phyloP scores from a whole-genome alignment of 306 rosid species.

The Delonix regia region DNA sequence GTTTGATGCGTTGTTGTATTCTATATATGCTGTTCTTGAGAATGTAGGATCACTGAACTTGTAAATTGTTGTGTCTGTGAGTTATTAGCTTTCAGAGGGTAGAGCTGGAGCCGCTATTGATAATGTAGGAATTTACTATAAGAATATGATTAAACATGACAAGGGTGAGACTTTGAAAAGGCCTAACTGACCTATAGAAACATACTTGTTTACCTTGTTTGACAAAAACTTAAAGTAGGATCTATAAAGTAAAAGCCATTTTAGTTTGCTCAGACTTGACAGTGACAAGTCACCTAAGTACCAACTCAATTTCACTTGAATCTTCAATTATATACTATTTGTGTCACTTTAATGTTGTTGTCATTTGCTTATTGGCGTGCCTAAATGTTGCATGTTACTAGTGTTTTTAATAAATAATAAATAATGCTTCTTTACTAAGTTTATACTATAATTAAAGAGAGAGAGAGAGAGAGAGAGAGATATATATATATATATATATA shows the following conservation, averaged over 20 bases:
- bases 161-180: slow-evolving; percentile 54
- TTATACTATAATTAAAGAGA: too few relatives aligned
- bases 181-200: slow-evolving; percentile 34
- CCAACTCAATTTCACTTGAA: slow-evolving; percentile 34
- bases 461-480: too few relatives aligned
- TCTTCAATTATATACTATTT: too few relatives aligned
- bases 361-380: not conserved
- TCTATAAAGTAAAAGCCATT: slow-evolving; percentile 40
- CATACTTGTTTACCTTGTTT: slow-evolving; percentile 58
- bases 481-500: too few relatives aligned
- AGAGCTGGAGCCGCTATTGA: slow-evolving; percentile 34
- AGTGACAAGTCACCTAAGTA: slow-evolving; percentile 47
- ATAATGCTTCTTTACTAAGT: too few relatives aligned
- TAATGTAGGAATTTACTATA: slow-evolving; percentile 51
- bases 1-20: slow-evolving; percentile 55
- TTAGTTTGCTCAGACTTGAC: slow-evolving; percentile 42
- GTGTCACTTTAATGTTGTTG: not conserved
- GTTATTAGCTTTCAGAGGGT: slow-evolving; percentile 71
- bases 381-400: not conserved
- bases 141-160: slow-evolving; percentile 53
- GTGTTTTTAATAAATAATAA: too few relatives aligned
- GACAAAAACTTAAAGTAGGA: slow-evolving; percentile 40
- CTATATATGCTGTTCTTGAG: slow-evolving; percentile 62
- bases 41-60: slow-evolving; percentile 40
- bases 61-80: slow-evolving; percentile 62